Evolutionary conservation across 2,329 filamentous ascomycete genomes (phyloP).

Genomic region (Monilinia polystroma): DNA sequence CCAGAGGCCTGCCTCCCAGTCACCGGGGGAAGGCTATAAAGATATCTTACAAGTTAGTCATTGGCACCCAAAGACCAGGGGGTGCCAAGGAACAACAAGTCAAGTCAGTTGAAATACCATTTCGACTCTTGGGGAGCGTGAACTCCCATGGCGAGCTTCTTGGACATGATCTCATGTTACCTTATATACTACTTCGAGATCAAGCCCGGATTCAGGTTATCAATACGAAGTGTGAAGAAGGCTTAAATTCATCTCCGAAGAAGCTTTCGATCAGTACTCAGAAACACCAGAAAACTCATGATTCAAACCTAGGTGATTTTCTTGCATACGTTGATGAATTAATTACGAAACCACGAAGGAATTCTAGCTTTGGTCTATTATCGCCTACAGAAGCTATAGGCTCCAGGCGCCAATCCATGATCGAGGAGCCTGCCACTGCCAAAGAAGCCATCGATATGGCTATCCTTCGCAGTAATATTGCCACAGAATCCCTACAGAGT

Average conservation of each 20-base stretch:
- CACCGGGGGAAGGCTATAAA: slow-evolving; percentile 93
- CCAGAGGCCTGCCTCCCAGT: slow-evolving; percentile 83
- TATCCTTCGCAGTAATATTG: slow-evolving; percentile 77
- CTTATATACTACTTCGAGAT: slow-evolving; percentile 85
- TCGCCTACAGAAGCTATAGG: slow-evolving; percentile 64
- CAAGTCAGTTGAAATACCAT: slow-evolving; percentile 87
- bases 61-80: slow-evolving; percentile 85
- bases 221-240: slow-evolving; percentile 28
- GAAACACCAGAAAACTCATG: slow-evolving; percentile 34
- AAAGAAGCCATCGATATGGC: slow-evolving; percentile 90
- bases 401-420: slow-evolving; percentile 55
- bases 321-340: slow-evolving; percentile 75
- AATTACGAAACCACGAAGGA: slow-evolving; percentile 57
- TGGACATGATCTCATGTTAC: slow-evolving; percentile 90
- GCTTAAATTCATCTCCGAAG: slow-evolving; percentile 22
- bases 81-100: slow-evolving; percentile 78
- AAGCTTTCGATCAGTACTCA: slow-evolving; percentile 34
- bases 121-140: slow-evolving; percentile 89
- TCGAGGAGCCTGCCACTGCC: slow-evolving; percentile 59
- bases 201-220: slow-evolving; percentile 53
- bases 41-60: slow-evolving; percentile 84
- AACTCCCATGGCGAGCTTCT: slow-evolving; percentile 85
- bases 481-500: slow-evolving; percentile 67
- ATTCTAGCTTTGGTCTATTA: slow-evolving; percentile 59
- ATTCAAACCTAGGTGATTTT: slow-evolving; percentile 60